Conservation (phyloP, 768 basidiomycete genomes). For the Collybia sp. region DNA sequence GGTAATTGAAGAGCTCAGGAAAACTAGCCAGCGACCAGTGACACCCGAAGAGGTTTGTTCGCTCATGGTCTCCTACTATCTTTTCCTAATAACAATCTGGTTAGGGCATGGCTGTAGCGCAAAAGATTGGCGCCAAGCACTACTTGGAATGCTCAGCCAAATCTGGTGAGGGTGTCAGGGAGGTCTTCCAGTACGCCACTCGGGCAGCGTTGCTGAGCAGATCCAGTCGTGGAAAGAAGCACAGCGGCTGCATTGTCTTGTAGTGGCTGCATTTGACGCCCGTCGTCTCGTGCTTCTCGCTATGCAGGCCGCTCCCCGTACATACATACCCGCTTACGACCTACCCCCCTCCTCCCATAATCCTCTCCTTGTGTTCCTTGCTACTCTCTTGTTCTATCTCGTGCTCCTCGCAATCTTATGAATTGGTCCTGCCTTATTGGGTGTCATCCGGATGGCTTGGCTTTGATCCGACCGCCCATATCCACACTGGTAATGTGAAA, state of each 20-base stretch:
- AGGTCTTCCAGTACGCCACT: constrained; percentile 98
- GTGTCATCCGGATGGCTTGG: no score
- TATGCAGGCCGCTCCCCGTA: neutral
- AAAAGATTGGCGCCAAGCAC: constrained; percentile 95
- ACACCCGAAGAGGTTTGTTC: constrained; percentile 80
- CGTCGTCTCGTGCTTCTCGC: constrained; percentile 4
- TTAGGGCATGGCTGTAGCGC: constrained; percentile 89
- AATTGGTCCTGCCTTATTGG: no score
- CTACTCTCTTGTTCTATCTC: no score
- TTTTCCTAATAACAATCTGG: neutral
- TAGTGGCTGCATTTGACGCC: constrained; percentile 9
- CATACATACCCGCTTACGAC: neutral
- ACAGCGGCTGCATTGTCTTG: constrained; percentile 24
- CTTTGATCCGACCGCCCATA: no score
- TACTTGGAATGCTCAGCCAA: constrained; percentile 98
- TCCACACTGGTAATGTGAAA: no score
- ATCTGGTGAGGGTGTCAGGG: constrained; percentile 94
- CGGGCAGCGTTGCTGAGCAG: constrained; percentile 80
- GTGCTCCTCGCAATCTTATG: no score
- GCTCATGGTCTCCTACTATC: neutral
- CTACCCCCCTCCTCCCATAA: neutral
- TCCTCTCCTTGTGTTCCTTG: no score
- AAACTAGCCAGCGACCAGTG: constrained; percentile 93
- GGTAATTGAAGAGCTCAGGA: constrained; percentile 90
- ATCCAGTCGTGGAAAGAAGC: constrained; percentile 38